These are phyloP conservation scores for Acanthamoeba culbertsoni DNA, from an alignment of 208 protist species.

Conservation along the genomic window DNA sequence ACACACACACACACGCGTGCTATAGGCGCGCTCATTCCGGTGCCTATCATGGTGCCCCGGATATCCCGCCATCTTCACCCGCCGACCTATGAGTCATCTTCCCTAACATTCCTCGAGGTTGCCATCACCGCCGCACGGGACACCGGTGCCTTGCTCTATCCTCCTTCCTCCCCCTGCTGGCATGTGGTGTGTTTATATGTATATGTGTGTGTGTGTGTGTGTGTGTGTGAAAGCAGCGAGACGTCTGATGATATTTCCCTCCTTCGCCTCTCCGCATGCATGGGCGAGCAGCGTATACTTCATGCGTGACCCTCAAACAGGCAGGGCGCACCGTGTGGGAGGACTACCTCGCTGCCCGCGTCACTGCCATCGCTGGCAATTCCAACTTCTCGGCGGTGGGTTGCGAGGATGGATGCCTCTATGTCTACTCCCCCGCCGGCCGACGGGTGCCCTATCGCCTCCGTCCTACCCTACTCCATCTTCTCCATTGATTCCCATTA, in stretches of 20 bases:
- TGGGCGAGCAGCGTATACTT: neutral
- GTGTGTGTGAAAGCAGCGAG: neutral
- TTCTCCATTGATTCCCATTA: neutral
- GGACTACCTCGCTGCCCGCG: neutral
- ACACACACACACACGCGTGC: too few species aligned
- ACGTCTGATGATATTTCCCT: neutral
- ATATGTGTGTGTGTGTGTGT: neutral
- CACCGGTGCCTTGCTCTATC: neutral
- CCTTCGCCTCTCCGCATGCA: neutral
- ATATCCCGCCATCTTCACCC: constrained; percentile 39
- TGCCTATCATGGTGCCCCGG: constrained; percentile 20
- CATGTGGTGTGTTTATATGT: neutral
- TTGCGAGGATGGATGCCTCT: neutral
- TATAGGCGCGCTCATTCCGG: neutral
- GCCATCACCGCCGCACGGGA: neutral
- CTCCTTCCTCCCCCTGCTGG: neutral
- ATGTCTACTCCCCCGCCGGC: constrained; percentile 32
- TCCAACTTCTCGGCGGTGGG: neutral
- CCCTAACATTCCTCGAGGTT: neutral
- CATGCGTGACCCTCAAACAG: neutral
- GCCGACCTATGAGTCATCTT: neutral
- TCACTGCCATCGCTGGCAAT: constrained; percentile 48
- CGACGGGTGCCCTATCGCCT: neutral
- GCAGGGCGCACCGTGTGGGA: constrained; percentile 5
- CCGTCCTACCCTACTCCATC: neutral